Base-by-base conservation (phyloP, 192 early-diverging fungal genomes). In the Thoreauomyces humboldtii region DNA sequence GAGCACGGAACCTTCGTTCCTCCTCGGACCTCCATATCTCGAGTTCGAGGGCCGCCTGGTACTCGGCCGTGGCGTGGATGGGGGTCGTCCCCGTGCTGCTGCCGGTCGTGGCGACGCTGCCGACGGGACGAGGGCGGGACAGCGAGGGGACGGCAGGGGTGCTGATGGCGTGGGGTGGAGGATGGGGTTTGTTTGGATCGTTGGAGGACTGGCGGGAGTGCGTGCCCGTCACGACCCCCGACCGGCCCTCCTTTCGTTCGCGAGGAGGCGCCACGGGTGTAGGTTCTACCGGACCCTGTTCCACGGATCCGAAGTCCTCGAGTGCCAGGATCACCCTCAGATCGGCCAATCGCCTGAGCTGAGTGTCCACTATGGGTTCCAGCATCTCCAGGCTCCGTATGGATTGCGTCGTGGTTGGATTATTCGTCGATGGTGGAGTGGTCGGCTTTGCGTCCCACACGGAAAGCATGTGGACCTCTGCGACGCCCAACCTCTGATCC, bases 261-360 rank as follows among this genome's bases (percentile, higher is more conserved):
- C n/a, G n/a, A n/a, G n/a, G n/a, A 17, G 38, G 38, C 9, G 17
- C 38, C 38, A 17, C 38, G 11, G 38, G 38, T 17, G 9, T 9
- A 17, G 9, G 38, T 41, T 41, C 11, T 9, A 41, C 38, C 9
- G 9, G 38, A 11, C 42, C 28, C 47, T 80, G 72, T 9, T 76
- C 65, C 4, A 83, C 68, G 17, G 65, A 21, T 15, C 81, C 81
- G 64, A 82, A 82, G 56, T 83, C 81, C 65, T 83, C 81, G 5
- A 83, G 43, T n/a, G 77, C 63, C 34, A 83, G 42, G 35, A 82
- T 61, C 0, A 79, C 59, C 7, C 70, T 28, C 28, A 83, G 38
- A 6, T 80, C 75, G 21, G 51, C 71, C 21, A 77, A 47, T 55
- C 75, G 73, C 50, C 45, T 47, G 41, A 45, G 15, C 44, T 37